Base-by-base conservation (phyloP, 2,329 filamentous ascomycete genomes). In the Diaporthe vaccinii region DNA sequence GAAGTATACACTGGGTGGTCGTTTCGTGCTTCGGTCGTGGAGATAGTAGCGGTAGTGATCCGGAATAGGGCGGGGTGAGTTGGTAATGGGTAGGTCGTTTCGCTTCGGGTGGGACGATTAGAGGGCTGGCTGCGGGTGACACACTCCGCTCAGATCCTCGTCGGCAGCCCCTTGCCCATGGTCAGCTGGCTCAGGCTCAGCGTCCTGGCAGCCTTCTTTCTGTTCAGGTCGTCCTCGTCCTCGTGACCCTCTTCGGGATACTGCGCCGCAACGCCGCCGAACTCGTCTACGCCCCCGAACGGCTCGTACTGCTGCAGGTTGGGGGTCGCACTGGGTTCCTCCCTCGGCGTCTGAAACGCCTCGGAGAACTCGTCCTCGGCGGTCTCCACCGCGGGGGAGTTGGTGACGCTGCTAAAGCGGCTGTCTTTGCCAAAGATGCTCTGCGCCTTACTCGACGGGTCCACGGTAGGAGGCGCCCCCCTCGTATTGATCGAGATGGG, bases 181-280 rank as follows among this genome's bases (percentile, higher is more conserved):
- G 90, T 92, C 78, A 92, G 82, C 80, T 91, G 90, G 76, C 90
- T 90, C 15, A 93, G 85, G 39, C 90, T 94, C 79, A 95, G 86
- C 58, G 91, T 93, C 77, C 90, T 89, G 31, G 90, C 90, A 1
- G 91, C 90, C 80, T 85, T 90, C 77, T 89, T 88, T 69, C 84
- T 82, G 61, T 82, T 83, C 28, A 82, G 79, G n/a, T 81, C 78
- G 20, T 55, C 77, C n/a, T 74, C 79, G 20, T 68, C 67, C 15
- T 76, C 76, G 46, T 76, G 76, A 14, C 83, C 82, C 68, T 84
- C 83, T 28, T 84, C 84, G 36, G 84, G 84, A 34, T 79, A 82
- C 53, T 76, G 81, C 76, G 61, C 75, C 77, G 49, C 75, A 22
- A 62, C 31, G 31, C 53, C 55, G 28, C 75, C 75, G 15, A 85